Base-by-base conservation (phyloP, 176 grass and related monocot genomes). In the Areca catechu region DNA sequence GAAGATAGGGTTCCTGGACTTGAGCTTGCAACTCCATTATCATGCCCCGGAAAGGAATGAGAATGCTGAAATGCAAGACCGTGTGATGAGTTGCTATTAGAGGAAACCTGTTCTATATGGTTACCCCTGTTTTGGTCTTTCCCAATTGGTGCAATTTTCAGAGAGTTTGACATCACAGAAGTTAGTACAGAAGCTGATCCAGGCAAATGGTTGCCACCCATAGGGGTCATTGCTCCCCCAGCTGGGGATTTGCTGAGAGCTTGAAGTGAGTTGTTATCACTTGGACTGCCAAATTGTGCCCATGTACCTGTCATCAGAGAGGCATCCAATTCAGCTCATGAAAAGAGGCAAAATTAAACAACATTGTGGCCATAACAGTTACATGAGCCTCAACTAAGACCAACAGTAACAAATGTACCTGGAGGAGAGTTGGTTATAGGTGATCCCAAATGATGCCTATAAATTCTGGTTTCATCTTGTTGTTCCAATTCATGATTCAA, bases 341-440 rank as follows among this genome's bases (percentile, higher is more conserved):
- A 43, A 29, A 29, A 29, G 0, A 29, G 27, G 27, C 27, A 29
- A 29, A 43, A 43, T 43, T 43, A 43, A 12, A 3, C 30, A 37
- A 60, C 57, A 34, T 28, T 37, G 1, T n/a, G 3, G 14, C 1
- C 5, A 55, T 55, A 14, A 55, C 3, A 43, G 1, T 1, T 43
- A 14, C 27, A 43, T 43, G 10, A 10, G 9, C 34, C 7, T 12
- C 34, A 43, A 37, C 34, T 10, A 37, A 43, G 34, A 29, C 5
- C 5, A 29, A 43, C 9, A 14, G 10, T 12, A 43, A 12, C 1
- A 43, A 4, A 59, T 54, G 24, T 85, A 98, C 94, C 94, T 65
- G 94, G 84, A 73, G 94, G 88, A 75, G 94, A 98, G 64, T 78
- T 93, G 51, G 78, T 69, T 52, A 98, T 68, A 79, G 88, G 88